Evolutionary conservation across 2,329 filamentous ascomycete genomes (phyloP).

Genomic region (Alternaria sp.): DNA sequence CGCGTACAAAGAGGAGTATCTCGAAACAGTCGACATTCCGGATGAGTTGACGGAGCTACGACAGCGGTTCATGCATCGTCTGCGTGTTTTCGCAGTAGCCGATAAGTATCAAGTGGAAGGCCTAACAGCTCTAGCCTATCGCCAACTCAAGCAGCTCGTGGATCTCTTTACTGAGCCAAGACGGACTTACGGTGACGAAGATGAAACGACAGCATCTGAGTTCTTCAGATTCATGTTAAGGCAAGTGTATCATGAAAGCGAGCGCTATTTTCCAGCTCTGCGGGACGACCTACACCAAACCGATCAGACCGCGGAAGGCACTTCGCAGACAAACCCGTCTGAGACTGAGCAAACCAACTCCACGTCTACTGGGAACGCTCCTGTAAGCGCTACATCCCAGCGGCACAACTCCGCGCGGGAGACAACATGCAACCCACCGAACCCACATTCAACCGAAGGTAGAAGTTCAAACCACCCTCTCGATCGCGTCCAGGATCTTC

Average conservation of each 20-base stretch:
- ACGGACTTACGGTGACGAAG: not conserved
- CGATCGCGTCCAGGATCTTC: not conserved
- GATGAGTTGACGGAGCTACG: not conserved
- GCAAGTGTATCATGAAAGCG: not conserved
- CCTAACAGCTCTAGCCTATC: not conserved
- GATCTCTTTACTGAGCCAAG: not conserved
- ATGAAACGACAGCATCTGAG: not conserved
- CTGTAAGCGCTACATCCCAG: not conserved
- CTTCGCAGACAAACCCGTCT: not conserved
- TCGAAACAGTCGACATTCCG: not conserved
- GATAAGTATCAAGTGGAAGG: not conserved
- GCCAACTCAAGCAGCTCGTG: not conserved
- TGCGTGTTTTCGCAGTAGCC: not conserved
- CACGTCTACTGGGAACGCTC: not conserved
- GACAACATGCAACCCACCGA: not conserved
- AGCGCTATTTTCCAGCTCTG: not conserved
- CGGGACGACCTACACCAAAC: not conserved
- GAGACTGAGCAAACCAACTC: not conserved
- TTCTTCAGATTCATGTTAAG: not conserved
- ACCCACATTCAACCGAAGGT: not conserved
- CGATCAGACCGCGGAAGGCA: not conserved
- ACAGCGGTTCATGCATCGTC: not conserved
- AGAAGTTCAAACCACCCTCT: not conserved
- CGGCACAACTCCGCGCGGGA: not conserved
- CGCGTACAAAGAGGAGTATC: not conserved